Base-by-base conservation (phyloP, 192 early-diverging fungal genomes). In the Entomortierella parvispora region DNA sequence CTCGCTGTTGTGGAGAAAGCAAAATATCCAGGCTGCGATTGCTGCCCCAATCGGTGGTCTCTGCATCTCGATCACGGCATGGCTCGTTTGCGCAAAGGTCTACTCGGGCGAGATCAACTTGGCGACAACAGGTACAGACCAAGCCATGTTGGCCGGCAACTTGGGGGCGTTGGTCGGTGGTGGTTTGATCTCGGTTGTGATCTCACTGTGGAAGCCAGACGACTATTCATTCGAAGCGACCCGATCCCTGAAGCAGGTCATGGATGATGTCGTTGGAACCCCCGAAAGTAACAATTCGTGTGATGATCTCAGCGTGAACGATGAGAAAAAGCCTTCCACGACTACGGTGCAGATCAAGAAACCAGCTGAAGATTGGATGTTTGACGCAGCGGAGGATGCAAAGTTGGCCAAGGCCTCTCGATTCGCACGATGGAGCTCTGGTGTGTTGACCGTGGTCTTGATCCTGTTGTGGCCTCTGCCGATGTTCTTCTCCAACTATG, bases 111-210 rank as follows among this genome's bases (percentile, higher is more conserved):
- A 80, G 40, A 80, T 93, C 49, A 88, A 80, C 2, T 40, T 93
- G 1, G 79, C 71, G 2, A 75, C 83, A 18, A 91, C 91, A 12
- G 82, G 83, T 40, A 84, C 72, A 12, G 90, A 92, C 58, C 88
- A 92, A 48, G 91, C 91, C 18, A 92, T 92, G 90, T 84, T 93
- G 71, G 88, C 91, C 2, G 91, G 91, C 11, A 93, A 92, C 63
- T 53, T 92, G 42, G 85, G 83, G 2, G 85, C 83, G 0, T 8
- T 77, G 46, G 32, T 77, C 23, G 57, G 74, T 32, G 74, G 74
- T 17, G 74, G 74, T 2, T 17, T 59, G 15, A 77, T 77, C 34
- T 77, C 74, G 1, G 55, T 67, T 0, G 42, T 68, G 5, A 40
- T 77, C 18, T 64, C 74, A 6, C 49, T 46, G 34, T 26, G 85